Evolutionary conservation across 2,329 filamentous ascomycete species (phyloP).

Genomic region (Ophiostoma angusticollis): DNA sequence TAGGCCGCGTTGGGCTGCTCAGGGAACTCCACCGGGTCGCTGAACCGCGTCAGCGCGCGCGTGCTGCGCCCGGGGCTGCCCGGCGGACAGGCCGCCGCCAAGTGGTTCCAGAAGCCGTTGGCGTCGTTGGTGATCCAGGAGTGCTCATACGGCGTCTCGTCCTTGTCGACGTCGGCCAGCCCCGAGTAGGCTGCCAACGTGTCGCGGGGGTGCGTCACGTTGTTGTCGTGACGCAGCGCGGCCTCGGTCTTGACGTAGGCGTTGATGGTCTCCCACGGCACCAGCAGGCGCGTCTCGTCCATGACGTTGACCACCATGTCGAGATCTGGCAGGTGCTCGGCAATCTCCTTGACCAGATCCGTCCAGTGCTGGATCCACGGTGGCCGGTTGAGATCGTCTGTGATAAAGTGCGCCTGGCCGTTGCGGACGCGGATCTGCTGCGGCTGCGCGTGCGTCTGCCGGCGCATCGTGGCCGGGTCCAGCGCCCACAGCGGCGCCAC

Average conservation of each 20-base stretch:
- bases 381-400: conserved; percentile 26
- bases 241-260: conserved; percentile 35
- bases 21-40: conserved; percentile 7
- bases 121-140: conserved; percentile 33
- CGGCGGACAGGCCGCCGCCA: conserved; percentile 43
- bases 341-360: conserved; percentile 35
- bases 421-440: conserved; percentile 34
- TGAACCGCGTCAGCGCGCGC: conserved; percentile 24
- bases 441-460: conserved; percentile 27
- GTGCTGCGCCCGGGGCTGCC: conserved; percentile 32
- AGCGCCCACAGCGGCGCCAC: conserved; percentile 41
- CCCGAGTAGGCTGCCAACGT: conserved; percentile 32
- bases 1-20: conserved; percentile 14
- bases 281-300: conserved; percentile 48
- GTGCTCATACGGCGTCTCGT: conserved; percentile 26
- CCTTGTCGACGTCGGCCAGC: conserved; percentile 23
- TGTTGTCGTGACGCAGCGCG: conserved; percentile 21
- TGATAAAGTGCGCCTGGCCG: conserved; percentile 26
- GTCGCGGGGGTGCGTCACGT: conserved; percentile 27
- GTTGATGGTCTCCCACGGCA: conserved; percentile 43
- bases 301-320: conserved; percentile 54
- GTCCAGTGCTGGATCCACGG: conserved; percentile 36
- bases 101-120: conserved; percentile 44
- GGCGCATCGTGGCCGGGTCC: conserved; percentile 21
- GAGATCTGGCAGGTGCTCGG: conserved; percentile 45